Base-by-base conservation (phyloP, 2,329 filamentous ascomycete species). In the Sordariomycetes sp. region DNA sequence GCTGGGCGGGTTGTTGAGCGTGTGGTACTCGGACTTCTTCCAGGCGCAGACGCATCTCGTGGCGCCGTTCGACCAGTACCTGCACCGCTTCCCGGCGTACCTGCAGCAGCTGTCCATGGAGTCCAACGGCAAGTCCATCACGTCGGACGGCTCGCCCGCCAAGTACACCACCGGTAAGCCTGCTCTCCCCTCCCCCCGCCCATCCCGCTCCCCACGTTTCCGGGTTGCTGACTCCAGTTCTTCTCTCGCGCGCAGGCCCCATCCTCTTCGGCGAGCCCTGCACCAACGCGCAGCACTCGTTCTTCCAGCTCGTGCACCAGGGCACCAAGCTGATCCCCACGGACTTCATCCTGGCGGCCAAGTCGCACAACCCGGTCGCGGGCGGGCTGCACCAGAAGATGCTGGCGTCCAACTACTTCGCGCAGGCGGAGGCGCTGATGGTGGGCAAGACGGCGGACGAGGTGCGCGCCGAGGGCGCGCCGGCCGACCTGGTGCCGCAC, bases 21-120 rank as follows among this genome's bases (percentile, higher is more conserved):
- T 99, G 59, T 99, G 92, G 91, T 99, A 99, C 80, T 95, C 90
- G 62, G 89, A 99, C 79, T 97, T 97, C 78, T 99, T 96, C 75
- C 92, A 92, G 72, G 91, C 94, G 57, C 94, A 99, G 78, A 97
- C 94, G 61, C 94, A 97, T 76, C 83, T 99, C 57, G 92, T 99
- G 64, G 90, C 94, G 71, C 94, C 94, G 85, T 99, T 97, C 73
- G 94, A 99, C 77, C 94, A 99, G 77, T 99, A 99, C 78, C 87
- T 99, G 64, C 91, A 97, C 83, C 90, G 94, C 65, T 97, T 99
- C 87, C 92, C 94, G 43, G 94, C 94, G 66, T 99, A 99, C 79
- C 88, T 99, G 58, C 94, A 99, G 78, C 94, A 99, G 77, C 81
- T 99, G 60, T 97, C 93, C 61, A 99, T 99, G 94, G 94, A 99